Evolutionary conservation across 2,329 filamentous ascomycete genomes (phyloP), one percentile per base, ranked within the genome.

Genomic region (Claviceps purpurea): DNA sequence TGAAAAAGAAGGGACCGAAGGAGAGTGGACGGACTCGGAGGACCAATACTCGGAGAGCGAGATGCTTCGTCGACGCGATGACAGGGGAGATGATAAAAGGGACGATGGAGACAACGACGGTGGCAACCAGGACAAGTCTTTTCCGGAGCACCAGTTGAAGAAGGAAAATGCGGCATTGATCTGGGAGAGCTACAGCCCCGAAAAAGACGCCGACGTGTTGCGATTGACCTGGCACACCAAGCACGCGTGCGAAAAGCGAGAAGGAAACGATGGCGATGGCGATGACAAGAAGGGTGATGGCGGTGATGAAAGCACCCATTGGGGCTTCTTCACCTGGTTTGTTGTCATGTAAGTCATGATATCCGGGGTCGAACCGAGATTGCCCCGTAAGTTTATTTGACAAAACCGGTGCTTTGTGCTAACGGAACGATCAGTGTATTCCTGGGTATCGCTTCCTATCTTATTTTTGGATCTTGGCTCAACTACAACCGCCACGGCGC

Each of bases 261-360:
- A 64, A 40, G 71, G 71, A 59, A 69, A 72, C 50, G 69, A 73
- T 13, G 71, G 68, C 6, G 70, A 73, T 18, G 43, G 14, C 22
- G 43, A 46, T 34, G 43, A 24, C 42, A 68, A 67, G 24, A 68
- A 67, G 24, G 68, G 71, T 47, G 69, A 73, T 16, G 71, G 70
- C 8, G 71, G 70, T 10, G 71, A 73, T 43, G 66, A 72, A 53
- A 73, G 74, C 50, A 68, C 67, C 18, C 77, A 81, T 63, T 97
- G 91, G 93, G 93, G 93, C 1, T 93, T 96, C 74, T 97, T 97
- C 63, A 96, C 91, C 18, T 98, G 93, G 93, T 79, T 97, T 62
- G 80, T 97, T 59, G 82, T 98, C 59, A 81, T 97, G 89, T 95
- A 71, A 76, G 87, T 76, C 57, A 5, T 13, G 26, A 16, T 24